phyloP scores from a whole-genome alignment of 768 basidiomycete genomes.

The Neoboletus brunneissimus region DNA sequence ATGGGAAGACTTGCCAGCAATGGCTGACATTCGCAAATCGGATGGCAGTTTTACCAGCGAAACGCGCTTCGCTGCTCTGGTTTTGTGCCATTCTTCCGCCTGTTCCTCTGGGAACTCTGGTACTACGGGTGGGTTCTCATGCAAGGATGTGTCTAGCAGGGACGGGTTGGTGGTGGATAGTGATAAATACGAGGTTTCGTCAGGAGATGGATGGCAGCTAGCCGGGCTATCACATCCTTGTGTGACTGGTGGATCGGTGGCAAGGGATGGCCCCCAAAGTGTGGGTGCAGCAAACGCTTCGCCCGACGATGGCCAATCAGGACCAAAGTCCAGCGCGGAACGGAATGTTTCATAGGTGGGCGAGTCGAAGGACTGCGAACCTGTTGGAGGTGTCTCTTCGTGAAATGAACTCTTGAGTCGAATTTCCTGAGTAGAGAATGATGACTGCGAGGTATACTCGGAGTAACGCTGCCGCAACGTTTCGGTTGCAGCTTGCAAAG shows the following conservation, averaged over 20 bases:
- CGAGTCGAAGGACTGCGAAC: constrained; percentile 40
- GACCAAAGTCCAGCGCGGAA: constrained; percentile 59
- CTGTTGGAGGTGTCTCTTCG: constrained; percentile 9
- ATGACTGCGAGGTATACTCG: constrained; percentile 33
- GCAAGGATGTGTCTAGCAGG: constrained; percentile 27
- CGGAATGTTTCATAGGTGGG: constrained; percentile 59
- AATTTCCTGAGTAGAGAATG: constrained; percentile 34
- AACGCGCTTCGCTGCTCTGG: constrained; percentile 80
- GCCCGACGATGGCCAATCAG: constrained; percentile 45
- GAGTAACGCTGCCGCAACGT: constrained; percentile 49
- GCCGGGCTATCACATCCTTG: constrained; percentile 31
- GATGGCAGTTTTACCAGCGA: constrained; percentile 76
- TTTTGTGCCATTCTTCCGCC: constrained; percentile 89
- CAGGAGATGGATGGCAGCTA: constrained; percentile 31
- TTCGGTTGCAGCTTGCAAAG: constrained; percentile 69
- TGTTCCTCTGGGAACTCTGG: constrained; percentile 56
- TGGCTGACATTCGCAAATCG: constrained; percentile 34
- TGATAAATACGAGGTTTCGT: constrained; percentile 25
- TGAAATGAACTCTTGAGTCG: constrained; percentile 12
- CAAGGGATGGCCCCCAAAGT: constrained; percentile 30
- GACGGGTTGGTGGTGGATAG: constrained; percentile 18
- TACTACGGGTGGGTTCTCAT: constrained; percentile 47
- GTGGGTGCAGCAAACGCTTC: constrained; percentile 36
- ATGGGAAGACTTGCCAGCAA: constrained; percentile 18
- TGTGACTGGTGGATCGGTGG: constrained; percentile 38